Evolutionary conservation across 805 yeast genomes (phyloP).

Genomic region (Kodamaea restingae): DNA sequence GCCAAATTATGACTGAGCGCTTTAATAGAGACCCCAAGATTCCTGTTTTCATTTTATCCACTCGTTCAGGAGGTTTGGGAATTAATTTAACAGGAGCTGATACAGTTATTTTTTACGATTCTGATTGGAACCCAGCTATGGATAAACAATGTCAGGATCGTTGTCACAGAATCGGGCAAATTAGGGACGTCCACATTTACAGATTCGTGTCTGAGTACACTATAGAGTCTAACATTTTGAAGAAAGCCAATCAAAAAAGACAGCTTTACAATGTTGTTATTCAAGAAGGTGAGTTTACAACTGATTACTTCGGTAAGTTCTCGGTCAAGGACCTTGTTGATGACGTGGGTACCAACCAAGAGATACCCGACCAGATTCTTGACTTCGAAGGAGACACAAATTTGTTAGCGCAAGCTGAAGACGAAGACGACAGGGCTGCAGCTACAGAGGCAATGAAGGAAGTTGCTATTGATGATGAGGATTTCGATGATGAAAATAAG

Average conservation of each 20-base stretch:
- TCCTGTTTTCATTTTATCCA: conserved; percentile 87
- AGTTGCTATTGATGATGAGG: conserved; percentile 78
- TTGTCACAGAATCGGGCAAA: conserved; percentile 98
- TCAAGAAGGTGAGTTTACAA: conserved; percentile 97
- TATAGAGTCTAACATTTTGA: conserved; percentile 89
- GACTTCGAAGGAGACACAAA: conserved; percentile 32
- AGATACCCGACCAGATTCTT: conserved; percentile 40
- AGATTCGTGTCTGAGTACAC: conserved; percentile 94
- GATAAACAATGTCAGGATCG: conserved; percentile 99
- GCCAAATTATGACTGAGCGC: conserved; percentile 89
- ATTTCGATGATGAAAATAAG: conserved; percentile 56
- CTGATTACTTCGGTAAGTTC: conserved; percentile 87
- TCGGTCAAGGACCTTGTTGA: conserved; percentile 85
- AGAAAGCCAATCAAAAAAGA: conserved; percentile 91
- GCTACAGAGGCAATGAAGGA: conserved; percentile 88
- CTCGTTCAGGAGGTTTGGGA: conserved; percentile 98
- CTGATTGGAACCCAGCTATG: conserved; percentile 99
- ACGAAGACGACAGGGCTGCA: conserved; percentile 85
- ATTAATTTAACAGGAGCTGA: conserved; percentile 98
- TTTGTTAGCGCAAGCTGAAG: conserved; percentile 88
- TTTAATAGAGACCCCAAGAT: conserved; percentile 83
- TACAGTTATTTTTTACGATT: conserved; percentile 95
- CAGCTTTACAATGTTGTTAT: conserved; percentile 91
- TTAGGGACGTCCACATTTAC: conserved; percentile 95
- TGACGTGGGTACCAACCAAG: conserved; percentile 40